Evolutionary conservation across 1,284 basidiomycete species (phyloP).

Genomic region (Phenoliferia sp.): DNA sequence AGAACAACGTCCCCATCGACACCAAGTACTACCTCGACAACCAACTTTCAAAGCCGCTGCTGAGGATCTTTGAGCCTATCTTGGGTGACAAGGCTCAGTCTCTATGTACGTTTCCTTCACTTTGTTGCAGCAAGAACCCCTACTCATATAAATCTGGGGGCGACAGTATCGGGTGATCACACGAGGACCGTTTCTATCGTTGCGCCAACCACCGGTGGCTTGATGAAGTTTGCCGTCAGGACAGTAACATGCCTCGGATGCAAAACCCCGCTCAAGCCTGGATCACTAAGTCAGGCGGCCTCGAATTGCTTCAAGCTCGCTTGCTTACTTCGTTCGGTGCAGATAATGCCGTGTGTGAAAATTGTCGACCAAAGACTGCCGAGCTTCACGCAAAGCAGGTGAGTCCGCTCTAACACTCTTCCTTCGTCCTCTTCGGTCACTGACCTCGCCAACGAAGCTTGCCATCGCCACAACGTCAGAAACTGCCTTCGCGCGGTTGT

Average conservation of each 20-base stretch:
- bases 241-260: slow-evolving; percentile 89
- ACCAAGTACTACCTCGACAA: slow-evolving; percentile 96
- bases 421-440: not conserved
- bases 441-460: slow-evolving; percentile 41
- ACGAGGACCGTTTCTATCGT: slow-evolving; percentile 79
- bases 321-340: not conserved
- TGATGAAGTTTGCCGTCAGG: slow-evolving; percentile 97
- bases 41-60: slow-evolving; percentile 86
- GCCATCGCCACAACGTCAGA: slow-evolving; percentile 68
- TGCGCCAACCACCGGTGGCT: slow-evolving; percentile 84
- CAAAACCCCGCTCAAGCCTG: slow-evolving; percentile 64
- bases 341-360: slow-evolving; percentile 90
- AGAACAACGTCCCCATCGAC: slow-evolving; percentile 94
- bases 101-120: slow-evolving; percentile 57
- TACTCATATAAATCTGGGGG: slow-evolving; percentile 1
- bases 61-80: slow-evolving; percentile 97
- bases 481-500: slow-evolving; percentile 83
- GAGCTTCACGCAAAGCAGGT: slow-evolving; percentile 90
- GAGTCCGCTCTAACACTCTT: slow-evolving; percentile 20
- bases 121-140: not conserved
- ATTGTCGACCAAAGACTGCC: slow-evolving; percentile 74
- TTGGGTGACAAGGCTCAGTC: slow-evolving; percentile 81
- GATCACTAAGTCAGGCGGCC: slow-evolving; percentile 17
- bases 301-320: not conserved
- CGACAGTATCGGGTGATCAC: slow-evolving; percentile 87